Conservation (phyloP, 257 asterid genomes). For the Plantago elongata region DNA sequence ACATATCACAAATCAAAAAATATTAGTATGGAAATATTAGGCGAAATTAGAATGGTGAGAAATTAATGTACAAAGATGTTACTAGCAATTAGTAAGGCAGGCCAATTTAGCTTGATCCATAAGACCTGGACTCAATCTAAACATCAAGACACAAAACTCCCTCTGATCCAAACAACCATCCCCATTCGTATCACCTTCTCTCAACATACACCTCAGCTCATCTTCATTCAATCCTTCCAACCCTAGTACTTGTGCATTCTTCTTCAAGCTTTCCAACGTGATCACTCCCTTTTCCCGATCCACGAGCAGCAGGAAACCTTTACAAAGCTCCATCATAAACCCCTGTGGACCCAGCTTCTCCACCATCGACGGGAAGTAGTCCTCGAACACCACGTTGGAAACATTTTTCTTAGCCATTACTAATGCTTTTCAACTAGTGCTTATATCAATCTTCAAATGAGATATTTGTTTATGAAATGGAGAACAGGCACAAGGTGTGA, state of each 20-base stretch:
- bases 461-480: not conserved
- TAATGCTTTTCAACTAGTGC: too few relatives aligned
- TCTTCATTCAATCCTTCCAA: slow-evolving; percentile 42
- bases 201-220: slow-evolving; percentile 44
- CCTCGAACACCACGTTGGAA: slow-evolving; percentile 40
- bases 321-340: slow-evolving; percentile 55
- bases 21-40: too few relatives aligned
- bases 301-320: slow-evolving; percentile 54
- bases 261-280: slow-evolving; percentile 71
- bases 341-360: slow-evolving; percentile 68
- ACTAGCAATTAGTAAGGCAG: slow-evolving; percentile 3
- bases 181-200: slow-evolving; percentile 73
- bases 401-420: slow-evolving; percentile 15
- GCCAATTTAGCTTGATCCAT: slow-evolving; percentile 40
- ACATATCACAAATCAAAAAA: too few relatives aligned
- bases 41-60: too few relatives aligned
- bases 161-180: slow-evolving; percentile 52
- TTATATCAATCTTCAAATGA: not conserved
- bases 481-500: slow-evolving; percentile 4
- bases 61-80: too few relatives aligned
- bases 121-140: slow-evolving; percentile 63
- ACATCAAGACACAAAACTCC: slow-evolving; percentile 79
- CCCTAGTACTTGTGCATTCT: slow-evolving; percentile 39
- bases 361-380: slow-evolving; percentile 69
- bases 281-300: slow-evolving; percentile 47